Base-by-base conservation (phyloP, 306 rosid species). In the Corylus americana region DNA sequence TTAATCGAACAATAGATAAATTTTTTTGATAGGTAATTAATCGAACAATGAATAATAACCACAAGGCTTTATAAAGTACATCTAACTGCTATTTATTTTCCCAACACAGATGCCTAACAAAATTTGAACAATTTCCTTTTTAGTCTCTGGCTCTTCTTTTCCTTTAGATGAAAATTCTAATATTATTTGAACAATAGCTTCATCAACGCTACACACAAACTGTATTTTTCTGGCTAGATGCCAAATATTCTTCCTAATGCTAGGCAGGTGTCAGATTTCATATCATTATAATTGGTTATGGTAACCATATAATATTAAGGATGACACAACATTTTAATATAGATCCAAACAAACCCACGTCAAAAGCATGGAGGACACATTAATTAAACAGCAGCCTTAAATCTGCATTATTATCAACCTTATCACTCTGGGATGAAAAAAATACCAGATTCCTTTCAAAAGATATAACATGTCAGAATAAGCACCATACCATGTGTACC, bases 401-500 rank as follows among this genome's bases (percentile, higher is more conserved):
- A n/a, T 3, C 35, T 79, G 62, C 54, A 72, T 29, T 8, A 44
- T 16, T 20, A 73, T 61, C 79, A 61, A 55, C 45, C 67, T 44
- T 75, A 35, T 49, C 29, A 17, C 74, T 59, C 61, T 69, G 62
- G 55, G 72, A 68, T 29, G 44, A 35, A 63, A 59, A 11, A 42
- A 59, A 73, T 48, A 51, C 49, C 66, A 64, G 49, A 76, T 70
- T 61, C 61, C 16, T 39, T 37, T 67, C 50, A 37, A 67, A 67
- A 39, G 42, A 22, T 37, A 39, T 39, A 8, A 16, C 50, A 53
- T 71, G 81, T 64, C 22, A 62, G 45, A 20, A 25, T 10, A 31
- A 67, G 25, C n/a, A 74, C 72, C 92, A 69, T 85, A 95, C 98
- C 99, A 78, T 95, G 99, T 80, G 98, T 95, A 76, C 99, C 99